Conservation (phyloP, 140 eudicot species). For the Artemisia princeps region DNA sequence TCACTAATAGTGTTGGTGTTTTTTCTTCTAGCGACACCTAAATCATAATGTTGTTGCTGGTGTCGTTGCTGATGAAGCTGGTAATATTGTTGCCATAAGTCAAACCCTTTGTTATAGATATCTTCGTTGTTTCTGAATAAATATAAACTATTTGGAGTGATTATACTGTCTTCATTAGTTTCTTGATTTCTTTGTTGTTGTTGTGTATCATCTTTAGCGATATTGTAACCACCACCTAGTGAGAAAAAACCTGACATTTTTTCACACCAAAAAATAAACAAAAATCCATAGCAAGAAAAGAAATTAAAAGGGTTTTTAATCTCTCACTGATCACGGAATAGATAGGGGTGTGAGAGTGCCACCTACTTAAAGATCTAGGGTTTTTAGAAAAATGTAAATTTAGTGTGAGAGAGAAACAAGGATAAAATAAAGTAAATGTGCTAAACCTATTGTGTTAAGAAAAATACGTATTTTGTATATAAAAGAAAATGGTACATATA, state of each 20-base stretch:
- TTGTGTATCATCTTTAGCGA: slow-evolving; percentile 22
- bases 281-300: slow-evolving; percentile 47
- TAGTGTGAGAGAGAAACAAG: slow-evolving; percentile 21
- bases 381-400: slow-evolving; percentile 19
- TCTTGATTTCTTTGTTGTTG: slow-evolving; percentile 25
- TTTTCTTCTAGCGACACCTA: slow-evolving; percentile 5
- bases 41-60: slow-evolving; percentile 32
- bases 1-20: neutral
- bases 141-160: slow-evolving; percentile 40
- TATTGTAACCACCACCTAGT: slow-evolving; percentile 32
- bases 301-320: slow-evolving; percentile 6
- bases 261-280: slow-evolving; percentile 19
- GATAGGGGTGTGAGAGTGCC: slow-evolving; percentile 33
- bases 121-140: slow-evolving; percentile 66
- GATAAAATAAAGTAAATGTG: neutral
- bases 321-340: slow-evolving; percentile 31
- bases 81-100: slow-evolving; percentile 78
- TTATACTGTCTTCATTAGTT: slow-evolving; percentile 22
- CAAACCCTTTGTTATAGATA: slow-evolving; percentile 81
- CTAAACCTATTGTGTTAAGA: too few relatives aligned
- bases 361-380: slow-evolving; percentile 40
- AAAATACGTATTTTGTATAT: too few relatives aligned
- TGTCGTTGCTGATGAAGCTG: slow-evolving; percentile 53
- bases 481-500: too few relatives aligned
- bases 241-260: slow-evolving; percentile 74